phyloP scores from a whole-genome alignment of 345 rosid species.

The Hevea brasiliensis region DNA sequence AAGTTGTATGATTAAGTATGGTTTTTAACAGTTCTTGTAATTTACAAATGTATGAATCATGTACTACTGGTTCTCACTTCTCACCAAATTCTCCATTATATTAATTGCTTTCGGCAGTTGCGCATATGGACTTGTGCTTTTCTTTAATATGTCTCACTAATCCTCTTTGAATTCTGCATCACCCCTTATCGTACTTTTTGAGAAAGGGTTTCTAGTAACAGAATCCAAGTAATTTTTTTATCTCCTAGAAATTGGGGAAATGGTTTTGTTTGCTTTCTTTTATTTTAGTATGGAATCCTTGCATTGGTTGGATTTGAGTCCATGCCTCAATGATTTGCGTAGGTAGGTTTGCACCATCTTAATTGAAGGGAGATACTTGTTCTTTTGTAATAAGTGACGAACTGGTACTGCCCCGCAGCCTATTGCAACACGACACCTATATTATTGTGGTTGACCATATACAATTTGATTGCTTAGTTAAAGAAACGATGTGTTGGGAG shows the following conservation, averaged over 20 bases:
- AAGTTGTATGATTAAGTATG: not conserved
- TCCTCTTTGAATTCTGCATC: not conserved
- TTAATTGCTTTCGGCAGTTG: not conserved
- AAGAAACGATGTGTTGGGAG: not conserved
- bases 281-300: not conserved
- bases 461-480: not conserved
- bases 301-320: not conserved
- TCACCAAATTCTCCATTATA: not conserved
- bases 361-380: not conserved
- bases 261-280: not conserved
- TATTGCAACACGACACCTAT: not conserved
- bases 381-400: not conserved
- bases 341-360: not conserved
- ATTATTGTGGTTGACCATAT: not conserved
- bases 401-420: not conserved
- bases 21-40: not conserved
- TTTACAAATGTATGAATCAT: not conserved
- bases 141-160: not conserved
- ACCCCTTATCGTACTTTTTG: not conserved
- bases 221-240: not conserved
- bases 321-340: not conserved
- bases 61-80: not conserved
- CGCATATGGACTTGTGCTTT: not conserved
- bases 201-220: not conserved
- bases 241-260: not conserved